A percentile compares a stretch with the other conserved stretches of the same genome.
These are phyloP conservation scores for Saccharomycopsis sp. DNA, from an alignment of 805 yeast species.

Conservation along the genomic window DNA sequence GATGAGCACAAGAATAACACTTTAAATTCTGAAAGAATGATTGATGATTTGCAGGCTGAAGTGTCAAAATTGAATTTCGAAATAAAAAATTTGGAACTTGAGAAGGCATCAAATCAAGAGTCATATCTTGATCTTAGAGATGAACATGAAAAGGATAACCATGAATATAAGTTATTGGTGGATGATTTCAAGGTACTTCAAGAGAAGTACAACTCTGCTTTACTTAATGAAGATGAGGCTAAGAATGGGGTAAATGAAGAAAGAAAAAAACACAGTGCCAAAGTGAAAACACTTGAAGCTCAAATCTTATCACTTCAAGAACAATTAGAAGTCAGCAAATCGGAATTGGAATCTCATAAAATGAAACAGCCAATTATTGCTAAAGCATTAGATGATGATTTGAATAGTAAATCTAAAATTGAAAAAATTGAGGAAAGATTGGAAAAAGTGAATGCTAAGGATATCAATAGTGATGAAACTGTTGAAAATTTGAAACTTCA, in stretches of 20 bases:
- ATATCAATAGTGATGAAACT: conserved; percentile 14
- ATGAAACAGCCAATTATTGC: conserved; percentile 2
- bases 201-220: conserved; percentile 17
- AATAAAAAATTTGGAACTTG: conserved; percentile 16
- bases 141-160: conserved; percentile 11
- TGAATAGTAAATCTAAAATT: conserved; percentile 5
- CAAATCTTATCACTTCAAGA: conserved; percentile 10
- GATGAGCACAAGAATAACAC: background rate
- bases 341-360: conserved; percentile 9
- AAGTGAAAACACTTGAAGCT: conserved; percentile 9
- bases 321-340: conserved; percentile 11
- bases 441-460: conserved; percentile 6
- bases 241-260: conserved; percentile 12
- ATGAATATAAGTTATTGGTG: conserved; percentile 15
- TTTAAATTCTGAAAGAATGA: background rate
- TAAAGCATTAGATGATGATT: conserved; percentile 7
- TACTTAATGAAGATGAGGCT: conserved; percentile 15
- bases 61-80: conserved; percentile 13
- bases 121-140: conserved; percentile 12
- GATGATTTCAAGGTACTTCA: conserved; percentile 20
- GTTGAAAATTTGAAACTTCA: conserved; percentile 32
- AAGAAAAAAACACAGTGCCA: conserved; percentile 5
- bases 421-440: conserved; percentile 13
- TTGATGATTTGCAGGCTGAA: conserved; percentile 6
- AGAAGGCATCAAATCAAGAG: conserved; percentile 12